Conservation (phyloP, 2,329 filamentous ascomycete genomes). For the Cladosporium sp. region DNA sequence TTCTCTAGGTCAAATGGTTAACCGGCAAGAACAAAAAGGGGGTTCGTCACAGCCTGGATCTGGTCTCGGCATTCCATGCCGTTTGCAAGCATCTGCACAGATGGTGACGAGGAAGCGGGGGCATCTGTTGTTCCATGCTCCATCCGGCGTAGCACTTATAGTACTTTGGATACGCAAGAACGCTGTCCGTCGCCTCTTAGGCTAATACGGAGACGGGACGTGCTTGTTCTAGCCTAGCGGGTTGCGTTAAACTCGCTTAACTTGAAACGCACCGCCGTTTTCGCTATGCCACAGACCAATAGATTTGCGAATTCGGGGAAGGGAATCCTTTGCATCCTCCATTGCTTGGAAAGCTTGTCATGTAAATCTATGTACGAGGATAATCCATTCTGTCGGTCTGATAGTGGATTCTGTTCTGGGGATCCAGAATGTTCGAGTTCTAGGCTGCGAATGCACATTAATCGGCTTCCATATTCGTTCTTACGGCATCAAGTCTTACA, state of each 20-base stretch:
- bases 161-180: background rate
- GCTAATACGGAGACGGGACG: constrained; percentile 16
- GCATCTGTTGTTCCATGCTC: background rate
- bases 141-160: constrained; percentile 14
- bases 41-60: background rate
- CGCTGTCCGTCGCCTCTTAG: constrained; percentile 4
- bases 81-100: background rate
- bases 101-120: constrained; percentile 8
- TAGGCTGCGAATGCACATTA: background rate
- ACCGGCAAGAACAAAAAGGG: background rate
- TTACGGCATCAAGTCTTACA: background rate
- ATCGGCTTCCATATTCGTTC: background rate
- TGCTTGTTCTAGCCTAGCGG: constrained; percentile 7
- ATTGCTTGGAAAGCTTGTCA: background rate
- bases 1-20: background rate
- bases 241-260: constrained; percentile 2
- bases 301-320: background rate
- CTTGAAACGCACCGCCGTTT: constrained; percentile 12
- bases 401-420: background rate
- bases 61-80: background rate
- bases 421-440: background rate
- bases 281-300: background rate
- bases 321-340: background rate
- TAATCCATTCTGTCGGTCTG: background rate
- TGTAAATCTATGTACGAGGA: background rate